These are phyloP conservation scores for Lobosporangium transversale DNA, from an alignment of 192 early-diverging fungal genomes.

Conservation along the genomic window DNA sequence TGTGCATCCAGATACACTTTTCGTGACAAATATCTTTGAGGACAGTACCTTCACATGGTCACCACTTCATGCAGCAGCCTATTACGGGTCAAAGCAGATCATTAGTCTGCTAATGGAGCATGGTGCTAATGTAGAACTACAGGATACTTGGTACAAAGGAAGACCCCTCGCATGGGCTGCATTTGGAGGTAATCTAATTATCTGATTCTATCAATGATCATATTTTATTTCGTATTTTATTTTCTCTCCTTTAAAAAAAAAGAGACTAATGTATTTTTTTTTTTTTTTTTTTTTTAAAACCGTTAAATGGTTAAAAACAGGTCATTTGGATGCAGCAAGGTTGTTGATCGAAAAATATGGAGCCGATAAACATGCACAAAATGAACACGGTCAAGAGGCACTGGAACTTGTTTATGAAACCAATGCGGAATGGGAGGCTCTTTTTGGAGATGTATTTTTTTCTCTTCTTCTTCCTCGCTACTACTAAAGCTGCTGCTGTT, in stretches of 20 bases:
- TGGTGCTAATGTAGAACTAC: constrained; percentile 81
- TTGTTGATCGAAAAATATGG: constrained; percentile 79
- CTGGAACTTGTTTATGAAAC: constrained; percentile 82
- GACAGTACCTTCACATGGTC: constrained; percentile 82
- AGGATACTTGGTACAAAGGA: constrained; percentile 86
- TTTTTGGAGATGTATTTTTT: constrained; percentile 56
- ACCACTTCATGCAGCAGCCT: constrained; percentile 87
- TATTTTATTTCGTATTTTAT: neutral
- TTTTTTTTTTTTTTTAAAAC: neutral
- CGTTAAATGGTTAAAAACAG: constrained; percentile 14
- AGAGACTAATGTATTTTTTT: neutral
- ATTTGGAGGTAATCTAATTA: constrained; percentile 64
- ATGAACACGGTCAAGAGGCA: constrained; percentile 81
- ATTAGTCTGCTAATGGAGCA: constrained; percentile 73
- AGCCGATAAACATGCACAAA: constrained; percentile 80
- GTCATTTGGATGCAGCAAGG: constrained; percentile 74
- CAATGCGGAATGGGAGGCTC: constrained; percentile 59
- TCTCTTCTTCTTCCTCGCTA: neutral
- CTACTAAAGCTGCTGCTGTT: too few relatives aligned
- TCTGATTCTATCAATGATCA: neutral
- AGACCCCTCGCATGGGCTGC: constrained; percentile 93
- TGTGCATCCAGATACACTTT: constrained; percentile 38
- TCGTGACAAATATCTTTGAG: constrained; percentile 43
- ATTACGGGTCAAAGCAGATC: constrained; percentile 77
- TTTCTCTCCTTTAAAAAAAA: neutral